phyloP scores from a whole-genome alignment of 805 yeast genomes.

The Priceomyces melissophilus region DNA sequence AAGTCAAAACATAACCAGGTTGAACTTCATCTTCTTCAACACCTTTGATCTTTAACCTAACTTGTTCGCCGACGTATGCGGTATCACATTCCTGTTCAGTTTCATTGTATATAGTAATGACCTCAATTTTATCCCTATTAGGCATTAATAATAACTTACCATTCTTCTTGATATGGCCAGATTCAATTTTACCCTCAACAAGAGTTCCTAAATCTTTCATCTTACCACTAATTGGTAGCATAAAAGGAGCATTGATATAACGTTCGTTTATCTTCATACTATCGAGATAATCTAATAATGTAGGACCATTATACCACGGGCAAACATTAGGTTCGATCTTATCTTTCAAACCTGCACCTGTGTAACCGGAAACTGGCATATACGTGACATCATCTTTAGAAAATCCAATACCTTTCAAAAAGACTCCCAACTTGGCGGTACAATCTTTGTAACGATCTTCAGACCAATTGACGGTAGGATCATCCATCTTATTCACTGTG shows the following conservation, averaged over 20 bases:
- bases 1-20: constrained; percentile 87
- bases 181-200: constrained; percentile 97
- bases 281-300: constrained; percentile 88
- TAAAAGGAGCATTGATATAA: constrained; percentile 89
- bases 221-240: constrained; percentile 93
- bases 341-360: constrained; percentile 95
- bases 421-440: constrained; percentile 71
- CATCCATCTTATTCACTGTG: constrained; percentile 98
- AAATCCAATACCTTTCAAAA: constrained; percentile 88
- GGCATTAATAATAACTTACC: constrained; percentile 85
- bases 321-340: constrained; percentile 66
- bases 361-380: constrained; percentile 98
- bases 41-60: constrained; percentile 87
- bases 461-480: constrained; percentile 94
- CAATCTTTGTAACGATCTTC: constrained; percentile 95
- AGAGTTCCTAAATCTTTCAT: constrained; percentile 97
- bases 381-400: constrained; percentile 77
- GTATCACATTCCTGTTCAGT: constrained; percentile 89
- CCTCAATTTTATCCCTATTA: constrained; percentile 78
- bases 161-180: constrained; percentile 87
- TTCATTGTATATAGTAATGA: constrained; percentile 84
- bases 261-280: constrained; percentile 77
- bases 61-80: constrained; percentile 97
- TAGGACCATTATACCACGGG: constrained; percentile 94
- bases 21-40: constrained; percentile 95